phyloP scores from a whole-genome alignment of 2,329 filamentous ascomycete genomes.

The Orbilia blumenaviensis region DNA sequence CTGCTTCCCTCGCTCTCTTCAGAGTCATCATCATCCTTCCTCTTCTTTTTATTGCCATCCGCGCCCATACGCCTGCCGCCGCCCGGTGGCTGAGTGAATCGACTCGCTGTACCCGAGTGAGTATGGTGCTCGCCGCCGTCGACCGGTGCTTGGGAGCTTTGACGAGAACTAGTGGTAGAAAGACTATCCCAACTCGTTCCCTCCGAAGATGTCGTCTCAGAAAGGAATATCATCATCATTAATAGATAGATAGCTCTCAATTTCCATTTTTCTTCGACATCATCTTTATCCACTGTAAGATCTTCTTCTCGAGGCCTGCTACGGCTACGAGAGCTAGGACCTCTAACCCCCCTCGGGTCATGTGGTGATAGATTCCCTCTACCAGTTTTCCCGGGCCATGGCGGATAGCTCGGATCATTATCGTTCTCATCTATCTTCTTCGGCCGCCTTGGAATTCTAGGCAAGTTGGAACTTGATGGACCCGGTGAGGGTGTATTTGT shows the following conservation, averaged over 20 bases:
- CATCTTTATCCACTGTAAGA: constrained; percentile 14
- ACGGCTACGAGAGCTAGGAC: background rate
- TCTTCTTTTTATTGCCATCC: constrained; percentile 21
- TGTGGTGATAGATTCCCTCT: background rate
- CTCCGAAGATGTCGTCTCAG: constrained; percentile 31
- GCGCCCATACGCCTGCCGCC: constrained; percentile 8
- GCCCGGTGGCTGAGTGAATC: constrained; percentile 15
- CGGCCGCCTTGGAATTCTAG: background rate
- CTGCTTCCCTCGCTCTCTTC: constrained; percentile 41
- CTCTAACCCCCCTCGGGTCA: background rate
- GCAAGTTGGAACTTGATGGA: background rate
- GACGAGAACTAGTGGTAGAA: constrained; percentile 40
- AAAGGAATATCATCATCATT: constrained; percentile 42
- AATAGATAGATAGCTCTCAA: constrained; percentile 47
- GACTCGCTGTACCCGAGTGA: background rate
- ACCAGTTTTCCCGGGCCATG: background rate
- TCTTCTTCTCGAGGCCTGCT: background rate
- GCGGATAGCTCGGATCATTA: background rate
- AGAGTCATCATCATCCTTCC: constrained; percentile 29
- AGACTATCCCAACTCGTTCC: constrained; percentile 34
- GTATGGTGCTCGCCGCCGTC: constrained; percentile 11
- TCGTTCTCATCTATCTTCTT: background rate
- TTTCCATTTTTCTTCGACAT: constrained; percentile 39
- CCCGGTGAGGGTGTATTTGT: background rate
- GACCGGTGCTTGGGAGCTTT: constrained; percentile 41